Percentiles rank a stretch among this genome's conserved stretches.
Conservation (phyloP, 495 filamentous ascomycete genomes). For the Tuber indicum region DNA sequence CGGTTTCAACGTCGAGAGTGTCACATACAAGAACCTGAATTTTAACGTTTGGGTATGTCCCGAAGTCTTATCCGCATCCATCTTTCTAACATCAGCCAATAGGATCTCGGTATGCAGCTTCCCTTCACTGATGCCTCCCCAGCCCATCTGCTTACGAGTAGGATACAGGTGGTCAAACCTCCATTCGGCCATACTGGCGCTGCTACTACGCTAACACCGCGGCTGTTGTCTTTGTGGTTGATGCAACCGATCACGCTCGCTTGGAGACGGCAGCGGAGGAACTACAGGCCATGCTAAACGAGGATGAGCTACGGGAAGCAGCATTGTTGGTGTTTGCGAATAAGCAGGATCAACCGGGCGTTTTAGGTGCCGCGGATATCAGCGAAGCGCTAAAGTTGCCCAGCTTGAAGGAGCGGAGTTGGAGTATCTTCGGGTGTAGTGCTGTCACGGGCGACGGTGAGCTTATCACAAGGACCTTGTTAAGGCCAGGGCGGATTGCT, state of each 20-base stretch:
- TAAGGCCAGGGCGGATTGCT: constrained; percentile 11
- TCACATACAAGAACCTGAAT: constrained; percentile 94
- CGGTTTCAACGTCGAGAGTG: constrained; percentile 97
- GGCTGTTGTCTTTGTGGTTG: constrained; percentile 97
- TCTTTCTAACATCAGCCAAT: constrained; percentile 21
- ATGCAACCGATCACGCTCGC: constrained; percentile 93
- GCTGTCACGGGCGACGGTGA: constrained; percentile 81
- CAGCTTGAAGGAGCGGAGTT: constrained; percentile 90
- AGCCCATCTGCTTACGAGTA: background rate
- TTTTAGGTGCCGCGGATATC: constrained; percentile 94
- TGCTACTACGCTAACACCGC: constrained; percentile 99
- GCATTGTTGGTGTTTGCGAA: constrained; percentile 93
- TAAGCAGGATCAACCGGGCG: constrained; percentile 97
- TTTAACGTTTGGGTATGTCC: constrained; percentile 86
- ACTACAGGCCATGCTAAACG: constrained; percentile 87
- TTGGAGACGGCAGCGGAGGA: constrained; percentile 88
- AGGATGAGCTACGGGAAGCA: constrained; percentile 91
- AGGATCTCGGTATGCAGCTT: constrained; percentile 62
- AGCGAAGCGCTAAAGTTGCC: constrained; percentile 84
- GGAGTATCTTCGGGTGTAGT: constrained; percentile 96
- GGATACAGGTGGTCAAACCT: constrained; percentile 71
- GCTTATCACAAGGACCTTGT: constrained; percentile 12
- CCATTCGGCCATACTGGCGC: constrained; percentile 95
- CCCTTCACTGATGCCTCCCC: constrained; percentile 2
- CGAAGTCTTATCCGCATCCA: constrained; percentile 6